These are phyloP conservation scores for Aschersonia sp. DNA, from an alignment of 2,329 filamentous ascomycete genomes.

Conservation along the genomic window DNA sequence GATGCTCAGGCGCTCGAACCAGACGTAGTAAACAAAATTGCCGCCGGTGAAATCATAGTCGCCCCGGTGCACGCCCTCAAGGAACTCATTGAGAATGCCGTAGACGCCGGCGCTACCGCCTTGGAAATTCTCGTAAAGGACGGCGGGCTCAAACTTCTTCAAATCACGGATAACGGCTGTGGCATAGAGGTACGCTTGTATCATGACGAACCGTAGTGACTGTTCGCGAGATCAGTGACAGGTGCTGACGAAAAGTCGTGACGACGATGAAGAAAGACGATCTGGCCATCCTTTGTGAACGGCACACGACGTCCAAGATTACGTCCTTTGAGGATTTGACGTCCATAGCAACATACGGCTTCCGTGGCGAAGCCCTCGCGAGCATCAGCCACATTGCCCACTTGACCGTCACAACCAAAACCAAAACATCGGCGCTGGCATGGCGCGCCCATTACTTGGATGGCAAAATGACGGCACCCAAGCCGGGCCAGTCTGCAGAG, in stretches of 20 bases:
- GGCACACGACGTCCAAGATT: conserved; percentile 93
- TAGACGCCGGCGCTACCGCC: conserved; percentile 89
- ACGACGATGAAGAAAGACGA: conserved; percentile 60
- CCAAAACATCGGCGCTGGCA: conserved; percentile 71
- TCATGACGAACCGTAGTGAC: background rate
- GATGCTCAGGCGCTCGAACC: conserved; percentile 59
- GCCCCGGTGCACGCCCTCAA: conserved; percentile 93
- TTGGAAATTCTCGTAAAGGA: conserved; percentile 90
- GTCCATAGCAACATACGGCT: conserved; percentile 91
- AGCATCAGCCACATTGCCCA: conserved; percentile 99
- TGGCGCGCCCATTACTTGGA: conserved; percentile 82
- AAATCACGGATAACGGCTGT: conserved; percentile 94
- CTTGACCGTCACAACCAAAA: conserved; percentile 87
- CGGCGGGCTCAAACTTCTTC: conserved; percentile 82
- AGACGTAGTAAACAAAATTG: conserved; percentile 96
- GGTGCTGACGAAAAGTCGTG: background rate
- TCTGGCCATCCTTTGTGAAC: conserved; percentile 78
- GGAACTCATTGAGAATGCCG: conserved; percentile 90
- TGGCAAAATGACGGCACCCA: conserved; percentile 66
- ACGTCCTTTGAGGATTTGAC: conserved; percentile 84
- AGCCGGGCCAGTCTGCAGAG: conserved; percentile 74
- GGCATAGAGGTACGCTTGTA: conserved; percentile 63
- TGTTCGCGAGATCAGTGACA: background rate
- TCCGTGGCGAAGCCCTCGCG: conserved; percentile 86
- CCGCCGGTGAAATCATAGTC: conserved; percentile 94